A percentile compares a stretch with the other conserved stretches of the same genome.
These are phyloP conservation scores for Crinitomyces ghanaensis DNA, from an alignment of 805 yeast species.

Conservation along the genomic window DNA sequence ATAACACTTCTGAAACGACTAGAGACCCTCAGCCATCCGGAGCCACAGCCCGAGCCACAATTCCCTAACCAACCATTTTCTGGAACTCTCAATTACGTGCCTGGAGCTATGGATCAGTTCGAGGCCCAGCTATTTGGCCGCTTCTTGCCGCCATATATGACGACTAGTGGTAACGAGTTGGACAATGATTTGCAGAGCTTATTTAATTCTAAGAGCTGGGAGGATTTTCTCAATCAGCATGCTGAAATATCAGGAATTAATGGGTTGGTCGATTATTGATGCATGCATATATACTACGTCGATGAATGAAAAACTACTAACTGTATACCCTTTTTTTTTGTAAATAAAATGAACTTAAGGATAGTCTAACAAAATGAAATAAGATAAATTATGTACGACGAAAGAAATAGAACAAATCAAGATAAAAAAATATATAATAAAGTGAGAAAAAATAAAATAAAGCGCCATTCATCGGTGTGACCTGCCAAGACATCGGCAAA, in stretches of 20 bases:
- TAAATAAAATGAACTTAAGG: not conserved
- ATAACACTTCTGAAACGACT: conserved; percentile 4
- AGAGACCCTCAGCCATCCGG: conserved; percentile 2
- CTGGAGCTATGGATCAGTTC: conserved; percentile 75
- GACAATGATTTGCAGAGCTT: conserved; percentile 1
- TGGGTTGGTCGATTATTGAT: too few species aligned
- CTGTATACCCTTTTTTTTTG: not conserved
- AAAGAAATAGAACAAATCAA: too few species aligned
- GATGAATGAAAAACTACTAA: too few species aligned
- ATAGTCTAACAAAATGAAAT: conserved; percentile 1
- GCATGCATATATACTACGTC: too few species aligned
- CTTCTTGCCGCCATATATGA: conserved; percentile 76
- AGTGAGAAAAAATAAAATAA: too few species aligned
- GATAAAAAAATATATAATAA: too few species aligned
- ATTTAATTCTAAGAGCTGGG: conserved; percentile 15
- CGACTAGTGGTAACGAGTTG: conserved; percentile 16
- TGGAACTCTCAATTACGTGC: conserved; percentile 55
- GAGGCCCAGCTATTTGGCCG: conserved; percentile 81
- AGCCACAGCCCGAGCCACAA: conserved; percentile 8
- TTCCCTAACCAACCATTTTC: too few species aligned
- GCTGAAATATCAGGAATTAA: conserved; percentile 16
- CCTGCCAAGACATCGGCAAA: too few species aligned
- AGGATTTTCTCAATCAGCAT: conserved; percentile 15
- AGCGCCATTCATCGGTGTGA: too few species aligned
- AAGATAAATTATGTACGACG: conserved; percentile 1